These are phyloP conservation scores for Oenanthe sinensis DNA, from an alignment of 129 eudicot species.

Conservation along the genomic window DNA sequence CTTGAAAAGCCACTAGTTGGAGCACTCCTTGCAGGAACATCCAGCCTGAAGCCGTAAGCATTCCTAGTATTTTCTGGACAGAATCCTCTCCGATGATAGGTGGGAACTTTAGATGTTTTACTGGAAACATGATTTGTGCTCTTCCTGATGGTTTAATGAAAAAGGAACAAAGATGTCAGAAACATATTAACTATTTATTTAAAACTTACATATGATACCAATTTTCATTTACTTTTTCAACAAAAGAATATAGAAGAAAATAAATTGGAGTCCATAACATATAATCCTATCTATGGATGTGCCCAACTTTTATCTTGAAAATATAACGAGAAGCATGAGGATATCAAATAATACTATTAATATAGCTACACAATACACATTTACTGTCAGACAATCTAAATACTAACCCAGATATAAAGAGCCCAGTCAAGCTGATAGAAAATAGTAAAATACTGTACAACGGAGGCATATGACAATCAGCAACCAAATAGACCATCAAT, in stretches of 20 bases:
- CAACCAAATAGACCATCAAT: background rate
- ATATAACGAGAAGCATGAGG: no score
- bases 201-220: background rate
- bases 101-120: slow-evolving; percentile 34
- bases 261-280: background rate
- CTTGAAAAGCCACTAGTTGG: slow-evolving; percentile 63
- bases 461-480: background rate
- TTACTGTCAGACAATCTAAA: background rate
- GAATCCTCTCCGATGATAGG: slow-evolving; percentile 44
- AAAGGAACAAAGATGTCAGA: background rate
- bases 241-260: background rate
- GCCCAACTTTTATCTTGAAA: no score
- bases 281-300: no score
- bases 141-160: slow-evolving; percentile 24
- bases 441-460: no score
- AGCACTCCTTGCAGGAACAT: slow-evolving; percentile 64
- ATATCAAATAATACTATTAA: no score
- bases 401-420: background rate
- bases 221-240: background rate
- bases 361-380: no score
- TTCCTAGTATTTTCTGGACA: slow-evolving; percentile 32
- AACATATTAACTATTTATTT: background rate
- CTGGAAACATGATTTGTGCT: slow-evolving; percentile 14
- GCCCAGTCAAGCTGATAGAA: no score
- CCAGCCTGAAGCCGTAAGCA: slow-evolving; percentile 30